Conservation (phyloP, 352 stramenopile species). For the Globisporangium cystogenes region DNA sequence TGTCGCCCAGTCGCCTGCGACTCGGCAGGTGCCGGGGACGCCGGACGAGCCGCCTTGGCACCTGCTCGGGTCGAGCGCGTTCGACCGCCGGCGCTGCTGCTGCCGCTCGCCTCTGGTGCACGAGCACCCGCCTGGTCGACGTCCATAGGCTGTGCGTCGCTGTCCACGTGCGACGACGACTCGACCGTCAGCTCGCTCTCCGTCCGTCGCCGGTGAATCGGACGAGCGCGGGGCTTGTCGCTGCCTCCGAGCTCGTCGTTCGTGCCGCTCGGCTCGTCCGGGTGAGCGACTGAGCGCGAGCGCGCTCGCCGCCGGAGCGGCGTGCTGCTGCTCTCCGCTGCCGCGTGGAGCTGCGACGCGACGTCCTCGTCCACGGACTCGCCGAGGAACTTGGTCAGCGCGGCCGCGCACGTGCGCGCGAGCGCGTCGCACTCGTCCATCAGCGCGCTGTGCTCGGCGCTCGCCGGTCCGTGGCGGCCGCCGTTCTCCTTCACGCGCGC, state of each 20-base stretch:
- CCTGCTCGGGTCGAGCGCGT: not conserved
- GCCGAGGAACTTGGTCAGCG: slow-evolving; percentile 55
- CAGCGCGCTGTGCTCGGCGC: slow-evolving; percentile 34
- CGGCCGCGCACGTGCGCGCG: slow-evolving; percentile 49
- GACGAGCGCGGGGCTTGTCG: not conserved
- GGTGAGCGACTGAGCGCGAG: slow-evolving; percentile 8
- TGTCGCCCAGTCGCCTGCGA: not conserved
- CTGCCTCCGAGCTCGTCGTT: not conserved
- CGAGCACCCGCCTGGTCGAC: not conserved
- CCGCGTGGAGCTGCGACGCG: not conserved
- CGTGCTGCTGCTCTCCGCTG: not conserved
- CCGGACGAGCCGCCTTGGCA: not conserved
- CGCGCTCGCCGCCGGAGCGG: slow-evolving; percentile 4
- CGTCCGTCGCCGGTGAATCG: too few relatives aligned
- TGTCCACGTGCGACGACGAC: not conserved
- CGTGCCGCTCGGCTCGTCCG: not conserved
- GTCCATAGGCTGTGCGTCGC: slow-evolving; percentile 1
- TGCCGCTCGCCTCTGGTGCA: not conserved
- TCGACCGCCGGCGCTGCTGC: not conserved
- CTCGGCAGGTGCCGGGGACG: not conserved
- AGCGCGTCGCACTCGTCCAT: slow-evolving; percentile 62
- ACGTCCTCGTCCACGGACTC: slow-evolving; percentile 11
- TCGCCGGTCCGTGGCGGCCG: slow-evolving; percentile 4
- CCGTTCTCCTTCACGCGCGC: slow-evolving; percentile 19
- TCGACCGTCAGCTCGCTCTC: too few relatives aligned